phyloP scores from a whole-genome alignment of 2,329 filamentous ascomycete genomes.

The Xylariaceae sp. region DNA sequence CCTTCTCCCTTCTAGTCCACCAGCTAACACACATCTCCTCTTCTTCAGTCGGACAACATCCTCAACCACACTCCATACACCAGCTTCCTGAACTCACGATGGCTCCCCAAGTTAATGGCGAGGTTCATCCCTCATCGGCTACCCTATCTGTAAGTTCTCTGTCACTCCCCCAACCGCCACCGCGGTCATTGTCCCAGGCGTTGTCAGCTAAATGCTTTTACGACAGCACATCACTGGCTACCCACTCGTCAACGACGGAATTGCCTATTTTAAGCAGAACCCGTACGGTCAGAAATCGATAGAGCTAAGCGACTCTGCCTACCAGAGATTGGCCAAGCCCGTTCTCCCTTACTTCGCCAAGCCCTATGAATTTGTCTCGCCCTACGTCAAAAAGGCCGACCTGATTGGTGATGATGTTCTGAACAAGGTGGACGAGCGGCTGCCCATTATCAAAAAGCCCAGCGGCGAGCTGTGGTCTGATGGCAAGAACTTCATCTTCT shows the following conservation, averaged over 20 bases:
- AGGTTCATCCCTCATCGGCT: constrained; percentile 27
- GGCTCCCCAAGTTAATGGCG: constrained; percentile 30
- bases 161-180: neutral
- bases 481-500: constrained; percentile 56
- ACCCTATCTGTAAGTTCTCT: constrained; percentile 27
- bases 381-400: constrained; percentile 82
- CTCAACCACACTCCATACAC: neutral
- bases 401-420: constrained; percentile 69
- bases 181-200: neutral
- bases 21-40: neutral
- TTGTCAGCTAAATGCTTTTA: neutral
- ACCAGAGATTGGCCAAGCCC: constrained; percentile 71
- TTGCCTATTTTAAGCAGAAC: constrained; percentile 75
- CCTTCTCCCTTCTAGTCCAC: neutral
- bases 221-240: constrained; percentile 81
- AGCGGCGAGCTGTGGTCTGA: constrained; percentile 65
- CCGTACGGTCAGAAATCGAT: constrained; percentile 81
- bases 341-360: constrained; percentile 73
- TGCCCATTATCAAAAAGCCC: constrained; percentile 72
- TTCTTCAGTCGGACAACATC: neutral
- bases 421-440: constrained; percentile 61
- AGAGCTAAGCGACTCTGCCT: constrained; percentile 68
- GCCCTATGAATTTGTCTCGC: constrained; percentile 77
- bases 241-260: constrained; percentile 74
- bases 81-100: constrained; percentile 13